phyloP scores from a whole-genome alignment of 768 basidiomycete genomes.

The Mycena filopes region DNA sequence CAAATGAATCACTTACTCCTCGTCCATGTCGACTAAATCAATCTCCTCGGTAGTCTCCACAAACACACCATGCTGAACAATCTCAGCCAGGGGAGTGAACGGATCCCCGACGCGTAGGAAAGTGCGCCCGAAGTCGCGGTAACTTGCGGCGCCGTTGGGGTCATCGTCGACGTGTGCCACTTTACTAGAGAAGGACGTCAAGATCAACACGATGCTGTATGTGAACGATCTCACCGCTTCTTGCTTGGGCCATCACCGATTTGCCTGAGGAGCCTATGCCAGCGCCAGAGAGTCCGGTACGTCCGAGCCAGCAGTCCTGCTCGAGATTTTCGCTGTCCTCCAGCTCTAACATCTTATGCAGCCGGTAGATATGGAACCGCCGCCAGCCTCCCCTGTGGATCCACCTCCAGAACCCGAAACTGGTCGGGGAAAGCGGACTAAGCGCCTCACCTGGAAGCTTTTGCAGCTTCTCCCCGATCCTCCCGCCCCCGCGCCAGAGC shows the following conservation, averaged over 20 bases:
- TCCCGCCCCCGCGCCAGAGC: neutral
- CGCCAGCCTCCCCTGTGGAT: no score
- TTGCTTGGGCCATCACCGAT: no score
- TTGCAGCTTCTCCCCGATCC: conserved; percentile 17
- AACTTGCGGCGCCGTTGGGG: neutral
- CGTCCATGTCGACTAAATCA: neutral
- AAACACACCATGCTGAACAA: conserved; percentile 14
- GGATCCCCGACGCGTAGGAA: conserved; percentile 4
- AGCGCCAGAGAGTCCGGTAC: no score
- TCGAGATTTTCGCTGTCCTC: no score
- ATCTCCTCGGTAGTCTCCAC: conserved; percentile 15
- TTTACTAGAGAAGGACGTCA: no score
- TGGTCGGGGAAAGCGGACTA: conserved; percentile 11
- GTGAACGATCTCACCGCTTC: no score
- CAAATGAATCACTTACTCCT: neutral
- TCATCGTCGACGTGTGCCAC: conserved; percentile 4
- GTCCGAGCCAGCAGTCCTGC: no score
- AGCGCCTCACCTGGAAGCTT: conserved; percentile 24
- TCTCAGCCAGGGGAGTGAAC: neutral
- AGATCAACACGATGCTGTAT: no score
- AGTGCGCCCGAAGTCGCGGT: neutral
- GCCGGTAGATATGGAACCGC: no score
- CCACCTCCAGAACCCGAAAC: neutral
- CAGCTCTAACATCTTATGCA: no score
- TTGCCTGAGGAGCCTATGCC: no score